These are phyloP conservation scores for Skeletonema tropicum DNA, from an alignment of 108 stramenopile genomes.

Conservation along the genomic window DNA sequence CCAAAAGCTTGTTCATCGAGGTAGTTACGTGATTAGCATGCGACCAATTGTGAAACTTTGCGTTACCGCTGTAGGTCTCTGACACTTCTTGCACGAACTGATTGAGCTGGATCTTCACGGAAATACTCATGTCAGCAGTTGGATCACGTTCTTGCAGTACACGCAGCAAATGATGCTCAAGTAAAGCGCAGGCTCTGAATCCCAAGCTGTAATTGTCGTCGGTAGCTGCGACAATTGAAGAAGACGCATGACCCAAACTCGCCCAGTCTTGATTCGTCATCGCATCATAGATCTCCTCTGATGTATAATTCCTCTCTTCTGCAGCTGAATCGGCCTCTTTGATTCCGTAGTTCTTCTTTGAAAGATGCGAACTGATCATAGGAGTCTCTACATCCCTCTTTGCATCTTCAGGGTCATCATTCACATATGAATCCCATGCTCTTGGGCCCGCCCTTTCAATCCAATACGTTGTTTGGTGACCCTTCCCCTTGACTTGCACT, in stretches of 20 bases:
- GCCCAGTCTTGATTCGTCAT: conserved; percentile 8
- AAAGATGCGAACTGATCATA: not conserved
- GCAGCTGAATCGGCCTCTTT: not conserved
- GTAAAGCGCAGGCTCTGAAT: not conserved
- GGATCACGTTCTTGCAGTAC: conserved; percentile 1
- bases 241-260: not conserved
- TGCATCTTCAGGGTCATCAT: not conserved
- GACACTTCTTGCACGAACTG: conserved; percentile 28
- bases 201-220: conserved; percentile 1
- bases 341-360: not conserved
- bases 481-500: conserved; percentile 44
- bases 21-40: conserved; percentile 39
- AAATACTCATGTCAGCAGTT: not conserved
- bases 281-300: conserved; percentile 17
- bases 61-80: conserved; percentile 27
- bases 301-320: not conserved
- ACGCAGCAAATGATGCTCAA: not conserved
- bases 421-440: conserved; percentile 4
- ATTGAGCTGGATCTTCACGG: conserved; percentile 17
- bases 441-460: conserved; percentile 14
- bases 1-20: conserved; percentile 41
- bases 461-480: conserved; percentile 39
- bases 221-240: not conserved
- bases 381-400: not conserved
- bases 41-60: conserved; percentile 25